phyloP scores from a whole-genome alignment of 1,284 basidiomycete species.

The Flammula alnicola region DNA sequence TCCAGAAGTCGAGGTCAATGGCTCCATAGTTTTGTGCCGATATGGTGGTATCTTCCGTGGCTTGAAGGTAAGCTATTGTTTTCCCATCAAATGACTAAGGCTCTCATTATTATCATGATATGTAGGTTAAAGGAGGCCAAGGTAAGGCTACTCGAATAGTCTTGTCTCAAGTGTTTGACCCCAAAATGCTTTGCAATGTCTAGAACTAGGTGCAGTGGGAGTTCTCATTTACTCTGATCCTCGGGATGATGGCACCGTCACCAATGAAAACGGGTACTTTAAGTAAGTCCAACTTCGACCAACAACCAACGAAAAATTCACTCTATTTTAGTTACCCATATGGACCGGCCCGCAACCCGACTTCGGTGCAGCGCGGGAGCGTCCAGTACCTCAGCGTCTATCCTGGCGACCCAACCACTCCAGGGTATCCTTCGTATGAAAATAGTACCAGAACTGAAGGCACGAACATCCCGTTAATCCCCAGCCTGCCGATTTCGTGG shows the following conservation, averaged over 20 bases:
- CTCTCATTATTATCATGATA: background rate
- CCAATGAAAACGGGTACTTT: constrained; percentile 75
- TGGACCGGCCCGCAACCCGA: constrained; percentile 87
- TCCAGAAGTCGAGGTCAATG: constrained; percentile 71
- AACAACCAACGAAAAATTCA: too few species aligned
- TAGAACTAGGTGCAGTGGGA: constrained; percentile 77
- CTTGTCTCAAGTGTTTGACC: background rate
- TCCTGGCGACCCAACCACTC: constrained; percentile 86
- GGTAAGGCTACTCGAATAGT: constrained; percentile 7
- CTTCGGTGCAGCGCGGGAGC: constrained; percentile 84
- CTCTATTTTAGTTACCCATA: constrained; percentile 57
- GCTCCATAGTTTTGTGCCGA: constrained; percentile 80
- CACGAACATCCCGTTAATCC: constrained; percentile 78
- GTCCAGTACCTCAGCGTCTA: constrained; percentile 85
- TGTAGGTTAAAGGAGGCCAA: constrained; percentile 76
- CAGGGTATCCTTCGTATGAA: constrained; percentile 87
- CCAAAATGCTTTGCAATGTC: background rate
- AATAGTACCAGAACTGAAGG: constrained; percentile 75
- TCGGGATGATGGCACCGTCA: constrained; percentile 84
- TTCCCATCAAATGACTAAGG: background rate
- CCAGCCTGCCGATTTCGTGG: constrained; percentile 80
- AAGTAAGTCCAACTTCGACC: constrained; percentile 47
- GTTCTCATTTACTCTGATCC: constrained; percentile 87
- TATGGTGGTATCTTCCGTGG: constrained; percentile 89
- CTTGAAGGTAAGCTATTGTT: constrained; percentile 58